Evolutionary conservation across 306 rosid genomes (phyloP).

Genomic region (Rosa lucieae): DNA sequence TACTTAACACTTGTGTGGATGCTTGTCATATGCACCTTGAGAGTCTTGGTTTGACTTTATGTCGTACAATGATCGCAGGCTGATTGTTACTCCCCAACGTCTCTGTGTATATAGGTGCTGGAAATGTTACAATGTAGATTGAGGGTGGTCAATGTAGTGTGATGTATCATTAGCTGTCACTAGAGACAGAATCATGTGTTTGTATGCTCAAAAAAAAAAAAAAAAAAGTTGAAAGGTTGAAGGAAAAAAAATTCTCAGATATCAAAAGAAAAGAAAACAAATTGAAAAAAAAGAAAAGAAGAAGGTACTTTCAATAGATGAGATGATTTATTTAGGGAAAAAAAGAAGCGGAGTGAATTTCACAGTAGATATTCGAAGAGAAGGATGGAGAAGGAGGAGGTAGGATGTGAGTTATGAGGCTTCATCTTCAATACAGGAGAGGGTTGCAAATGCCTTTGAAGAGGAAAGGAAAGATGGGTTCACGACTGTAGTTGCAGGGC

Average conservation of each 20-base stretch:
- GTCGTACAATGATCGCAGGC: slow-evolving; percentile 95
- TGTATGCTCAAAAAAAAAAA: slow-evolving; percentile 27
- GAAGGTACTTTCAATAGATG: not conserved
- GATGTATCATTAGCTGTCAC: slow-evolving; percentile 39
- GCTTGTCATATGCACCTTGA: slow-evolving; percentile 31
- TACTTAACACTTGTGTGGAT: slow-evolving; percentile 24
- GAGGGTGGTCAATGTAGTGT: slow-evolving; percentile 48
- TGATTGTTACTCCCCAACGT: slow-evolving; percentile 53
- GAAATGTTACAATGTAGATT: slow-evolving; percentile 52
- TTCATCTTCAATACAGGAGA: slow-evolving; percentile 51
- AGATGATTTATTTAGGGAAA: not conserved
- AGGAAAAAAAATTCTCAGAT: slow-evolving; percentile 26
- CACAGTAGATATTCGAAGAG: slow-evolving; percentile 34
- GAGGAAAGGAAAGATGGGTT: slow-evolving; percentile 51
- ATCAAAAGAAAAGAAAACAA: slow-evolving; percentile 10
- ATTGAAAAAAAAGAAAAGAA: not conserved
- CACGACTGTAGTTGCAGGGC: slow-evolving; percentile 52
- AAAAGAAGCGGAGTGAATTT: slow-evolving; percentile 15
- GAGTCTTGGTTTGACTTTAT: slow-evolving; percentile 66
- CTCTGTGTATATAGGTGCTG: slow-evolving; percentile 57
- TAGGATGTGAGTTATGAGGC: slow-evolving; percentile 48
- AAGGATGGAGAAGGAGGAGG: slow-evolving; percentile 47
- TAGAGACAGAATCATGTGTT: slow-evolving; percentile 29
- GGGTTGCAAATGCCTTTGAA: slow-evolving; percentile 44
- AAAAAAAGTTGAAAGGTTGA: slow-evolving; percentile 28